A percentile compares a stretch with the other conserved stretches of the same genome.
Conservation (phyloP, 75 land plant genomes). For the Sequoia sempervirens region DNA sequence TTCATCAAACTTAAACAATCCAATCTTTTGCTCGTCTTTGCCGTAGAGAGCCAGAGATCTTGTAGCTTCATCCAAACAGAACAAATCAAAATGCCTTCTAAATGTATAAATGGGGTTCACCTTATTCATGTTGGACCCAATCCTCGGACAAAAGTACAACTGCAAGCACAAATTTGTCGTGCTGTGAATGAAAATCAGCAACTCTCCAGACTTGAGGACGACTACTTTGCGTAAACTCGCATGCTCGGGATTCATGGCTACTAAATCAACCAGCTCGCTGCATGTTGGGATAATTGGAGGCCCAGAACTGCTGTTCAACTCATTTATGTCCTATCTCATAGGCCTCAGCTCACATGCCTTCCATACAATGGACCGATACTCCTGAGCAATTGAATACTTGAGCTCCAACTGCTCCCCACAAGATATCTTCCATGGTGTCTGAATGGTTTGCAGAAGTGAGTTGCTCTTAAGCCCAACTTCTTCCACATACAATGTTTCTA, state of each 20-base stretch:
- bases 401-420: too few relatives aligned
- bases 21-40: not conserved
- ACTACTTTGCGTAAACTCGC: constrained; percentile 8
- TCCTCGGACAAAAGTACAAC: not conserved
- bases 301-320: too few relatives aligned
- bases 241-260: not conserved
- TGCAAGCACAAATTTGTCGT: not conserved
- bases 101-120: not conserved
- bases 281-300: not conserved
- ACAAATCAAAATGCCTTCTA: constrained; percentile 16
- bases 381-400: too few relatives aligned
- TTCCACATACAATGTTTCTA: too few relatives aligned
- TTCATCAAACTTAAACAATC: constrained; percentile 19
- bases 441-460: too few relatives aligned
- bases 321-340: not conserved
- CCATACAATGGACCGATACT: constrained; percentile 4
- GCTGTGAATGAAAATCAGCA: not conserved
- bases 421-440: too few relatives aligned
- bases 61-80: constrained; percentile 22
- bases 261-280: not conserved
- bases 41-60: constrained; percentile 18
- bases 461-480: too few relatives aligned
- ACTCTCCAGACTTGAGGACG: not conserved
- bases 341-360: constrained; percentile 19
- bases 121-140: not conserved